These are phyloP conservation scores for Globisporangium yorkense DNA, from an alignment of 352 stramenopile species.

Conservation along the genomic window DNA sequence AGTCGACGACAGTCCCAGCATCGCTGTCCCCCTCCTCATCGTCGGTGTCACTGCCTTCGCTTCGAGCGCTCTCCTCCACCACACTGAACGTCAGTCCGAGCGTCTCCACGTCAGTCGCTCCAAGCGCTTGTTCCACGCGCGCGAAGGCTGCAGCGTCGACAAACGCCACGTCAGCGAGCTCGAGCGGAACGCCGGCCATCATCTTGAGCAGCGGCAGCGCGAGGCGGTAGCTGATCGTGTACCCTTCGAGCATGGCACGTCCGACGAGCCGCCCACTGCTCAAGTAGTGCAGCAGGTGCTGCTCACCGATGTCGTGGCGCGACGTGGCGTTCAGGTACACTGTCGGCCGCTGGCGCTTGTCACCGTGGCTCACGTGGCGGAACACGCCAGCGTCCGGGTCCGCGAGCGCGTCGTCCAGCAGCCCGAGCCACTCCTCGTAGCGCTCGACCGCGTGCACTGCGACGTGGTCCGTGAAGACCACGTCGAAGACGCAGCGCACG, in stretches of 20 bases:
- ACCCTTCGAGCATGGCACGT: too few relatives aligned
- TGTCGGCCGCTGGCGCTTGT: slow-evolving; percentile 15
- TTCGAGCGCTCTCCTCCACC: neutral
- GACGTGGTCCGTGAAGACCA: neutral
- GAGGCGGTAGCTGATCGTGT: too few relatives aligned
- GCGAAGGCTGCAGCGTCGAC: slow-evolving; percentile 43
- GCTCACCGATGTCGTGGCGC: slow-evolving; percentile 37
- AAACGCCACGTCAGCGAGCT: too few relatives aligned
- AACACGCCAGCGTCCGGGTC: neutral
- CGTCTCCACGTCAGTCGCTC: too few relatives aligned
- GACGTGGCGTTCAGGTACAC: slow-evolving; percentile 67
- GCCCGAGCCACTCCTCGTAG: neutral
- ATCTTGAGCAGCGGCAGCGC: too few relatives aligned
- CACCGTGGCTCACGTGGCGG: slow-evolving; percentile 23
- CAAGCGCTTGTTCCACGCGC: slow-evolving; percentile 22
- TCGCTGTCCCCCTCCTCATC: slow-evolving; percentile 6
- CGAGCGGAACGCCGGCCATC: too few relatives aligned
- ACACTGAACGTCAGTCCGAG: neutral
- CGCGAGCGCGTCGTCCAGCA: neutral
- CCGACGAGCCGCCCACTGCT: slow-evolving; percentile 44
- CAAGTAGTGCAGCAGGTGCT: slow-evolving; percentile 59
- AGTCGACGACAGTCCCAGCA: slow-evolving; percentile 20
- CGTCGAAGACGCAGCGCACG: neutral
- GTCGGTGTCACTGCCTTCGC: slow-evolving; percentile 28
- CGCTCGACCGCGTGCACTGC: neutral